Conservation (phyloP, 495 filamentous ascomycete genomes). For the Aspergillus kassunensis region DNA sequence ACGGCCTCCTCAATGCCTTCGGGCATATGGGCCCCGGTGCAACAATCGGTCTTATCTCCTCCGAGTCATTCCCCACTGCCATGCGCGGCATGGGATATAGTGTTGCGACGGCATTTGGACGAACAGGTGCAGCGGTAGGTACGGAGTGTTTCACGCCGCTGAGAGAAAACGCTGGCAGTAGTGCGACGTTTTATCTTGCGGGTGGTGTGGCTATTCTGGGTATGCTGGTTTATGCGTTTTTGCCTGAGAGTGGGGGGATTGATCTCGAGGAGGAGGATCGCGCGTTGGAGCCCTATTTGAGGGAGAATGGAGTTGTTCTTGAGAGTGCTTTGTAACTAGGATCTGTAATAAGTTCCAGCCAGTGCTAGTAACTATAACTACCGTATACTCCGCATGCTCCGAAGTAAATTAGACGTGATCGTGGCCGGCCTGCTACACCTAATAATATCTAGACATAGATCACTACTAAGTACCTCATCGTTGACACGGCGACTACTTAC, state of each 20-base stretch:
- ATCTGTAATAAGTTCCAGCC: too few relatives aligned
- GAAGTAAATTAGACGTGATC: too few relatives aligned
- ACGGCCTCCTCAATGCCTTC: slow-evolving; percentile 32
- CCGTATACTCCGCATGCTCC: too few relatives aligned
- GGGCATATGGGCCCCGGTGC: slow-evolving; percentile 37
- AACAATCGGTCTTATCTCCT: slow-evolving; percentile 32
- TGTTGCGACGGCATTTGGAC: slow-evolving; percentile 32
- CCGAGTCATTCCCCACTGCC: slow-evolving; percentile 33
- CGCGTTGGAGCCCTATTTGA: slow-evolving; percentile 22
- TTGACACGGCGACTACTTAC: too few relatives aligned
- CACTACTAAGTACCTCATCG: too few relatives aligned
- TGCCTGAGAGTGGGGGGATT: slow-evolving; percentile 32
- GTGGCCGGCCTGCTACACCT: too few relatives aligned
- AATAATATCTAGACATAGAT: too few relatives aligned
- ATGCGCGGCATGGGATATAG: slow-evolving; percentile 37
- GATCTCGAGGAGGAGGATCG: slow-evolving; percentile 32
- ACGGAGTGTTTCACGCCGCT: slow-evolving; percentile 34
- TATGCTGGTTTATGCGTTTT: slow-evolving; percentile 27
- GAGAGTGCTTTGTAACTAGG: not conserved
- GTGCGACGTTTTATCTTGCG: slow-evolving; percentile 31
- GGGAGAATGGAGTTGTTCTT: slow-evolving; percentile 43
- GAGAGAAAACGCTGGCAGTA: slow-evolving; percentile 24
- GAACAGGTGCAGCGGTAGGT: slow-evolving; percentile 33
- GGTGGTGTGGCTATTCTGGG: slow-evolving; percentile 29
- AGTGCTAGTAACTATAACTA: too few relatives aligned